A percentile compares a stretch with the other conserved stretches of the same genome.
These are phyloP conservation scores for Crithidia mellificae DNA, from an alignment of 208 protist species.

Conservation along the genomic window DNA sequence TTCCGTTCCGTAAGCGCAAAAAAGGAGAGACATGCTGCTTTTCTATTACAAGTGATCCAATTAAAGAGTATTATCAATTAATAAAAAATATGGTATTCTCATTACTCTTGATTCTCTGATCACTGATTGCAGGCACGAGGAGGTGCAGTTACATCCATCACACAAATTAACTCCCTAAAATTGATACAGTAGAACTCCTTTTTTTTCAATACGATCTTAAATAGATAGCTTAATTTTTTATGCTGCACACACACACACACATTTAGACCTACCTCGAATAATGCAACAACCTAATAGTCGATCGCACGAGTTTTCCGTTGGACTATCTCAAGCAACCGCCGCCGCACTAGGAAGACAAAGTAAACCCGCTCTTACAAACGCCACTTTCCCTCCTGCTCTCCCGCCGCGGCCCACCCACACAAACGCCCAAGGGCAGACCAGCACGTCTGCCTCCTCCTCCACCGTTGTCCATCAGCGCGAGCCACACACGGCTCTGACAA, in stretches of 20 bases:
- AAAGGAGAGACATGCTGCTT: too few relatives aligned
- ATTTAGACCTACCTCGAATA: neutral
- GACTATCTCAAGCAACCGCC: neutral
- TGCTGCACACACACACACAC: neutral
- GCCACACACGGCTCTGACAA: neutral
- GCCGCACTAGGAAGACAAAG: neutral
- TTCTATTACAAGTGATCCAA: too few relatives aligned
- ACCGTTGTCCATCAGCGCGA: neutral
- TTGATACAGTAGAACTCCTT: too few relatives aligned
- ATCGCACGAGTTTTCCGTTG: neutral
- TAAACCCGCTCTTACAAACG: neutral
- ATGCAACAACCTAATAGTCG: slow-evolving; percentile 2
- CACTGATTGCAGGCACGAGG: too few relatives aligned
- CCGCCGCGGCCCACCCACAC: too few relatives aligned
- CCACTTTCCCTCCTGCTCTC: neutral
- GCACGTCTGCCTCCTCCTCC: neutral
- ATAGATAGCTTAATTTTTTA: neutral
- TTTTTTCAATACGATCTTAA: too few relatives aligned
- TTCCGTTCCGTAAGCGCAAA: too few relatives aligned
- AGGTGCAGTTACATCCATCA: too few relatives aligned
- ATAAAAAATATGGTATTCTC: too few relatives aligned
- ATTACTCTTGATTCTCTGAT: too few relatives aligned
- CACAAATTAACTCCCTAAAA: too few relatives aligned
- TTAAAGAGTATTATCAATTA: too few relatives aligned
- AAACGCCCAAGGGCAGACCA: neutral